These are phyloP conservation scores for Tolypocladium cylindrosporum DNA, from an alignment of 2,329 filamentous ascomycete genomes.

Conservation along the genomic window DNA sequence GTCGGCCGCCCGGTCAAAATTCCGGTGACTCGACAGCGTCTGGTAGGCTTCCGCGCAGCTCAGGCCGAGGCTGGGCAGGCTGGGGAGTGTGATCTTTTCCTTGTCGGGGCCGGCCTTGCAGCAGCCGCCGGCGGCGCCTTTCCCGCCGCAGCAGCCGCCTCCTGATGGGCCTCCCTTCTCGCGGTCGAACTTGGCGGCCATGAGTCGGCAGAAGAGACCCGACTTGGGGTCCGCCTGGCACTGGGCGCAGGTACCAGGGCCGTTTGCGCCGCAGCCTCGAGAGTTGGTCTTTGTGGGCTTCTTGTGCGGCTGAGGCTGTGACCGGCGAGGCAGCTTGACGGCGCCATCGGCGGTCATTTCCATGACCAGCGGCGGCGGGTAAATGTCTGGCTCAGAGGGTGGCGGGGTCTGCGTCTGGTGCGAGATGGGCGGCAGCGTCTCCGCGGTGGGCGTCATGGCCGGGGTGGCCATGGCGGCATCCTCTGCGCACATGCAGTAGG, in stretches of 20 bases:
- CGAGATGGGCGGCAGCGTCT: conserved; percentile 29
- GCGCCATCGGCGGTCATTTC: conserved; percentile 51
- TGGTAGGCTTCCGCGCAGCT: conserved; percentile 72
- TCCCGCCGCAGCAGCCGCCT: conserved; percentile 54
- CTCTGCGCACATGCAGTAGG: conserved; percentile 74
- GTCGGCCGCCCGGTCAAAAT: conserved; percentile 63
- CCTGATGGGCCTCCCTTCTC: conserved; percentile 19
- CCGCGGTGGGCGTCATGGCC: conserved; percentile 25
- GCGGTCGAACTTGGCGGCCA: conserved; percentile 55
- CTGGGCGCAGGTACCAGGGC: conserved; percentile 70
- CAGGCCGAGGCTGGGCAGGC: conserved; percentile 44
- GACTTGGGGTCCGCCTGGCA: conserved; percentile 70
- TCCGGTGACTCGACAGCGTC: conserved; percentile 65
- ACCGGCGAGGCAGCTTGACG: conserved; percentile 44
- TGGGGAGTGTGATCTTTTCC: conserved; percentile 24
- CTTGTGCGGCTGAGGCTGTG: conserved; percentile 17
- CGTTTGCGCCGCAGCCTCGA: conserved; percentile 50
- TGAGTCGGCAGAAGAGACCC: conserved; percentile 72
- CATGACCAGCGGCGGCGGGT: conserved; percentile 40
- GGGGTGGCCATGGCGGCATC: conserved; percentile 28
- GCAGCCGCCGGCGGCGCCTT: conserved; percentile 49
- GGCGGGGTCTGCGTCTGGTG: conserved; percentile 47
- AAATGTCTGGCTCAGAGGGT: conserved; percentile 50
- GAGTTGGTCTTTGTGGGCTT: conserved; percentile 15
- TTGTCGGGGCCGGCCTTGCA: conserved; percentile 37